Conservation (phyloP, 257 asterid species). For the Solanum paucissectum region DNA sequence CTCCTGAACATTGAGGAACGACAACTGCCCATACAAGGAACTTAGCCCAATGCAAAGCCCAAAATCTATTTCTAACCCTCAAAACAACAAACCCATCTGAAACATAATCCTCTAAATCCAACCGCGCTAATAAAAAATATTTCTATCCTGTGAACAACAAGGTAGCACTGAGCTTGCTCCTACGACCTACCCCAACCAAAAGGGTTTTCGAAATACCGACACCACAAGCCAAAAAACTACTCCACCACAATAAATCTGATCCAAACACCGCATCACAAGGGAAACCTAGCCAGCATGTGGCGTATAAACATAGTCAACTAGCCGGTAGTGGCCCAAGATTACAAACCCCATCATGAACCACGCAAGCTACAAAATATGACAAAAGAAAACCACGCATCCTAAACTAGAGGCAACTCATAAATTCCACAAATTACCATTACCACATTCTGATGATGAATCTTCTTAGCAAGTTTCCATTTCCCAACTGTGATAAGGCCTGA, state of each 20-base stretch:
- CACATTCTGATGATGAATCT: no score
- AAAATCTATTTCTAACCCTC: not conserved
- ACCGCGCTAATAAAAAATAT: not conserved
- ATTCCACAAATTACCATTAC: not conserved
- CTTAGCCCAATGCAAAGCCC: not conserved
- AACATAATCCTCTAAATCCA: no score
- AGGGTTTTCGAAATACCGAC: not conserved
- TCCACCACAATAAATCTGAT: not conserved
- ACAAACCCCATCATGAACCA: not conserved
- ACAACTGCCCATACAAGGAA: not conserved
- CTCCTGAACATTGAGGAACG: not conserved
- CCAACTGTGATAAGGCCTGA: not conserved
- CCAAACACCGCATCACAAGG: not conserved
- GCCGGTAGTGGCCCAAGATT: not conserved
- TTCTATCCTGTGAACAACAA: not conserved
- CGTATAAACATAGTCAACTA: not conserved
- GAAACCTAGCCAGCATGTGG: not conserved
- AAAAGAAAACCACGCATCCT: not conserved
- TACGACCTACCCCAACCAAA: not conserved
- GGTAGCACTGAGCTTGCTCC: not conserved
- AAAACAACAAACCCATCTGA: not conserved
- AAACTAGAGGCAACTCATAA: not conserved
- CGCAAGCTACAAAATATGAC: not conserved
- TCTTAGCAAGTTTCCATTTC: no score
- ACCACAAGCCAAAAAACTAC: not conserved